These are phyloP conservation scores for Solanum bukasovii DNA, from an alignment of 257 asterid genomes.

Conservation along the genomic window DNA sequence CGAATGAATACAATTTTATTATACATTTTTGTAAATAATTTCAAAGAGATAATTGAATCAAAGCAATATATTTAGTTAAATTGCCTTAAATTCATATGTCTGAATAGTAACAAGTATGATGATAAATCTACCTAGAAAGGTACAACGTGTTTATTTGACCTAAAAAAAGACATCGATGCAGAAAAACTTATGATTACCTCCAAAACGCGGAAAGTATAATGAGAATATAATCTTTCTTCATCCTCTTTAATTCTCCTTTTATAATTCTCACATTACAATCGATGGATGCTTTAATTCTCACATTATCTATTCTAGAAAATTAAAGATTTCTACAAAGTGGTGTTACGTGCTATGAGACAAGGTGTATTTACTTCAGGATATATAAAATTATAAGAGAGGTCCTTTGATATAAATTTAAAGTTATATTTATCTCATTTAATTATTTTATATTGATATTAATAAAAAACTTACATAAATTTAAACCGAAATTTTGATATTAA, in stretches of 20 bases:
- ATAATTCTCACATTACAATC: background rate
- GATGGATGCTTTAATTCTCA: background rate
- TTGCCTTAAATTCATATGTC: background rate
- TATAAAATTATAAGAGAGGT: background rate
- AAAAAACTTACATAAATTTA: background rate
- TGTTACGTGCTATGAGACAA: background rate
- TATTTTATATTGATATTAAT: background rate
- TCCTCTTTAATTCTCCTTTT: background rate
- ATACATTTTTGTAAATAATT: background rate
- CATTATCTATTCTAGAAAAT: background rate
- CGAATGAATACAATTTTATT: background rate
- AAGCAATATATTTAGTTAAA: background rate
- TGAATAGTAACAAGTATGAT: background rate
- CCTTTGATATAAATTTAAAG: background rate
- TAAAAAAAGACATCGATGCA: background rate
- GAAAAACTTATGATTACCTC: background rate
- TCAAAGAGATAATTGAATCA: background rate
- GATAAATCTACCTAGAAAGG: background rate
- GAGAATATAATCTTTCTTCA: background rate
- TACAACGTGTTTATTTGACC: background rate
- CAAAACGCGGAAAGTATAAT: background rate
- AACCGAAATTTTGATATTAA: background rate
- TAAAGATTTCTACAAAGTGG: too few species aligned
- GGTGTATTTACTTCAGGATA: background rate
- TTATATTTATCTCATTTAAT: background rate